phyloP scores from a whole-genome alignment of 2,329 filamentous ascomycete genomes.

The Verticillium nubilum region DNA sequence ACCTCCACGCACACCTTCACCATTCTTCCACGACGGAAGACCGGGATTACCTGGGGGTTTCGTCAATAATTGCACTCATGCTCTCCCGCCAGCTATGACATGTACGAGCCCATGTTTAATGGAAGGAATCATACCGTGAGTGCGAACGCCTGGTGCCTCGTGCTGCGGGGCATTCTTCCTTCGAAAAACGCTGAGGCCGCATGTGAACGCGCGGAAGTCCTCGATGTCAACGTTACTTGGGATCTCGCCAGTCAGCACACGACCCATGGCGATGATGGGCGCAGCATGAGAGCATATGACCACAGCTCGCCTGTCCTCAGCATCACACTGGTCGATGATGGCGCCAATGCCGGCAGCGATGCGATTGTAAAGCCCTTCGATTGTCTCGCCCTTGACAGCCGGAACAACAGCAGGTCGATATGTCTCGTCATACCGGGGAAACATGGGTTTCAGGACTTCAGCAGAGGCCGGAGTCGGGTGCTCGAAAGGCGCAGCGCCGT shows the following conservation, averaged over 20 bases:
- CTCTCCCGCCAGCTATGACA: constrained; percentile 6
- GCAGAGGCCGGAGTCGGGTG: constrained; percentile 74
- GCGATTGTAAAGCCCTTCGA: constrained; percentile 74
- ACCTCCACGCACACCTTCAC: constrained; percentile 62
- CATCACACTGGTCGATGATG: constrained; percentile 69
- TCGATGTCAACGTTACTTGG: constrained; percentile 66
- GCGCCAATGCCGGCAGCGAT: constrained; percentile 63
- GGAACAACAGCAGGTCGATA: constrained; percentile 64
- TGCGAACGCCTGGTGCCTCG: constrained; percentile 2
- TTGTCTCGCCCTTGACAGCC: constrained; percentile 69
- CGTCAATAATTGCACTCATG: constrained; percentile 1
- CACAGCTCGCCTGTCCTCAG: constrained; percentile 62
- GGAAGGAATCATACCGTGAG: background rate
- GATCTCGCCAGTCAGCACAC: constrained; percentile 73
- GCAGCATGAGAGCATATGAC: constrained; percentile 89
- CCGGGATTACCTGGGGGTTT: constrained; percentile 8
- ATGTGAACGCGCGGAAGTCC: constrained; percentile 83
- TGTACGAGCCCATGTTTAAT: background rate
- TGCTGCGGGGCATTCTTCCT: constrained; percentile 16
- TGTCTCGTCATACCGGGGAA: constrained; percentile 53
- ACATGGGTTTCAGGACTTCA: constrained; percentile 57
- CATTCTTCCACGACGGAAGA: constrained; percentile 43
- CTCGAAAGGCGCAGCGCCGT: constrained; percentile 76
- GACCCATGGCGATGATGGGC: constrained; percentile 78
- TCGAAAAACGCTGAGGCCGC: constrained; percentile 65